These are phyloP conservation scores for Diaporthe vaccinii DNA, from an alignment of 2,329 filamentous ascomycete genomes.

Conservation along the genomic window DNA sequence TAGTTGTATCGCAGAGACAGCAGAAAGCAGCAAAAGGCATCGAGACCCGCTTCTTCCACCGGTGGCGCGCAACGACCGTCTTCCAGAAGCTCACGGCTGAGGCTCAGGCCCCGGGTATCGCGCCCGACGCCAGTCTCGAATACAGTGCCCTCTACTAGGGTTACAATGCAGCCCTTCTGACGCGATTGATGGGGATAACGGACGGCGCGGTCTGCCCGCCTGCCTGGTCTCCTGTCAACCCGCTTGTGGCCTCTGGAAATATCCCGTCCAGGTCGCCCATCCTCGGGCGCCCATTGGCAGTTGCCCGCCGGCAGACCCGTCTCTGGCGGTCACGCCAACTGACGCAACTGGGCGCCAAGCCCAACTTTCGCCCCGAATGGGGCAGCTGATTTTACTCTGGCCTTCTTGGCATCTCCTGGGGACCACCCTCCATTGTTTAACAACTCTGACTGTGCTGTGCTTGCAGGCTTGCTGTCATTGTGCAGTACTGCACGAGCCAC, in stretches of 20 bases:
- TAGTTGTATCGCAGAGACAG: slow-evolving; percentile 1
- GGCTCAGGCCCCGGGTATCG: no score
- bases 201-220: background rate
- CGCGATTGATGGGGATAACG: slow-evolving; percentile 15
- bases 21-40: background rate
- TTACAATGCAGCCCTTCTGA: no score
- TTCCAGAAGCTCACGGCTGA: slow-evolving; percentile 9
- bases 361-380: slow-evolving; percentile 15
- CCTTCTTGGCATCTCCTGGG: slow-evolving; percentile 28
- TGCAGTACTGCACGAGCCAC: slow-evolving; percentile 3
- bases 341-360: slow-evolving; percentile 23
- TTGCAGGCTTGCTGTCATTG: background rate
- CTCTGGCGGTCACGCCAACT: slow-evolving; percentile 26
- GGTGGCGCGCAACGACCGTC: background rate
- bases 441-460: slow-evolving; percentile 3
- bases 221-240: slow-evolving; percentile 19
- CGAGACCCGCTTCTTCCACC: background rate
- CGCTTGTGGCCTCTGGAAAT: slow-evolving; percentile 19
- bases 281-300: slow-evolving; percentile 22
- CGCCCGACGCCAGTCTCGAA: slow-evolving; percentile 18
- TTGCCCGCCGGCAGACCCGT: slow-evolving; percentile 26
- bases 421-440: slow-evolving; percentile 1
- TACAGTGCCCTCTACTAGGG: background rate
- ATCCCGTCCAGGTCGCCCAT: slow-evolving; percentile 21
- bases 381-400: slow-evolving; percentile 25